Evolutionary conservation across 208 protist genomes (phyloP), one percentile per base, ranked within the genome.

Genomic region (Angomonas deanei): DNA sequence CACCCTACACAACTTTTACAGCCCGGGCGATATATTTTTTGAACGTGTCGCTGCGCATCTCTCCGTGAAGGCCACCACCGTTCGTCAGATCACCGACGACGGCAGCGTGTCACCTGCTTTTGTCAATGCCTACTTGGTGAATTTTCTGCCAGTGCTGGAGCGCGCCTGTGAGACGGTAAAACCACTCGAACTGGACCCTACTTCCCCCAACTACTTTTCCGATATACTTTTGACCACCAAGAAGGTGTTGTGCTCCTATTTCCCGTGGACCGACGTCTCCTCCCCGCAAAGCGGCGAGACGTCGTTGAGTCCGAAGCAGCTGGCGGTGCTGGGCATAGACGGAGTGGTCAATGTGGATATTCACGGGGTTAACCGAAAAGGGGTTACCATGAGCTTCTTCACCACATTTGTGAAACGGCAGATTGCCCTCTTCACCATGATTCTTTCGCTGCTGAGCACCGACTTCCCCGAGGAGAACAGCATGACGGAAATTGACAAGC

Each of bases 351-450:
- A 17, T 5, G 26, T 19, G 8, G 26, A 61, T 24, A 36, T 27
- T 38, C 17, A 46, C 23, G 46, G 33, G 6, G 19, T 10, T 30
- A 61, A 2, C 26, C 24, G 11, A 6, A 27, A 56, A 30, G 50
- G 27, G 8, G 50, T 34, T 3, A 10, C 50, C 5, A 34, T 56
- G 50, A 8, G 10, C 27, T 56, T 56, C 19, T 50, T 50, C 19
- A 60, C 55, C 13, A 26, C 55, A 17, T 19, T 39, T 1, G 13
- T 60, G n/a, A 33, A 38, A 1, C 55, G 55, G 13, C 31, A 60
- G 19, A 48, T 60, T 2, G 55, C 55, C 2, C 19, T 60, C 19
- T 60, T 60, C n/a, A 5, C 55, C 21, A 33, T 60, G n/a, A 60
- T 60, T 13, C 24, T 60, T 13, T 23, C 55, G 28, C 55, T 60